Base-by-base conservation (phyloP, 768 basidiomycete species). In the Leccinum truebloodii region DNA sequence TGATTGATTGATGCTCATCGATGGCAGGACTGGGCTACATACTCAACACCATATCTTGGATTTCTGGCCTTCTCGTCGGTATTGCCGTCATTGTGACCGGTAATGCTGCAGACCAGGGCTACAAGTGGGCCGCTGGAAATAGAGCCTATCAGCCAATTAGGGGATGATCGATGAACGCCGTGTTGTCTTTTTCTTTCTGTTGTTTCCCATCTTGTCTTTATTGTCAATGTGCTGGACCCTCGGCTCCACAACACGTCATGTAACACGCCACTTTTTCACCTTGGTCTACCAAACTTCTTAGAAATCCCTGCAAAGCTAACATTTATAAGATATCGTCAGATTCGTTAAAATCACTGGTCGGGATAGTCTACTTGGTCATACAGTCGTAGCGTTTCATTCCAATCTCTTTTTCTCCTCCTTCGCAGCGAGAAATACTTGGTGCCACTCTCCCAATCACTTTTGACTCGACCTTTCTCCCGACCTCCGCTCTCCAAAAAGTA, bases 331-430 rank as follows among this genome's bases (percentile, higher is more conserved):
- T 64, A 32, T 24, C 51, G 22, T 57, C n/a, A 52, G 7, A 54
- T 51, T 14, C 30, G 30, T 71, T 54, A 67, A 18, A 58, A 35
- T 12, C 59, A 78, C 28, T 87, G 86, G 14, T 82, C 81, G 0
- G 90, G 90, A 68, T 91, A 94, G 71, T 93, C 92, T 18, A 91
- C 87, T 62, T 89, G 81, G 64, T 94, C 92, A 64, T 92, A 93
- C 57, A 92, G 73, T 52, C 91, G 79, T 51, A 94, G 74, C 5
- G 88, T 92, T 75, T 94, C 92, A 65, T 92, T 92, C 92, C 93
- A 94, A 67, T 94, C 93, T 64, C 91, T 82, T 74, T 94, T 94
- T 64, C 92, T 78, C 67, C 92, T 76, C 62, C 92, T 77, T 59
- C 81, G 83, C 59, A 94, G 78, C 20, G 92, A 94, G 69, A 94